Conservation (phyloP, 1,139 yeast genomes). For the Kluyveromyces marxianus region DNA sequence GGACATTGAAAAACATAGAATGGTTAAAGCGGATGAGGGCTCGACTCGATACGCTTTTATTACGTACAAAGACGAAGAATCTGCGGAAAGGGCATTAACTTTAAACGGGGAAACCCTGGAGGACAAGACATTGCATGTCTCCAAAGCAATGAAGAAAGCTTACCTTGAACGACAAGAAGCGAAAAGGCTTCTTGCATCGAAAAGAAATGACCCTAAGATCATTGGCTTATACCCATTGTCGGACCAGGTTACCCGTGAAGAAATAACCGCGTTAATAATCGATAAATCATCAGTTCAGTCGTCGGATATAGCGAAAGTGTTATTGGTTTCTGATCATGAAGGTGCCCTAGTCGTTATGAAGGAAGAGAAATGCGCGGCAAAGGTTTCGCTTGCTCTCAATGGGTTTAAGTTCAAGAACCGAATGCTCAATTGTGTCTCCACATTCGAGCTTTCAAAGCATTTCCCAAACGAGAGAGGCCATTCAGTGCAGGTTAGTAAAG, state of each 20-base stretch:
- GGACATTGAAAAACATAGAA: conserved; percentile 40
- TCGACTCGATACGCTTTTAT: conserved; percentile 43
- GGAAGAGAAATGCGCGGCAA: conserved; percentile 46
- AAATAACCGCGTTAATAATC: conserved; percentile 33
- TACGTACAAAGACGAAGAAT: conserved; percentile 35
- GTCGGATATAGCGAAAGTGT: conserved; percentile 27
- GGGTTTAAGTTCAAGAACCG: conserved; percentile 36
- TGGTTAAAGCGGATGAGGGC: conserved; percentile 20
- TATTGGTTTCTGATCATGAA: conserved; percentile 40
- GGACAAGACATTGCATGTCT: conserved; percentile 40
- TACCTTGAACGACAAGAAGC: conserved; percentile 28
- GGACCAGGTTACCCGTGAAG: conserved; percentile 40
- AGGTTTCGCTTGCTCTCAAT: conserved; percentile 44
- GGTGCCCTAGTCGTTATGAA: conserved; percentile 51
- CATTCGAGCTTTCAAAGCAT: conserved; percentile 29
- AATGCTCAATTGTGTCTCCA: conserved; percentile 34
- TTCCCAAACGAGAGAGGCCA: neutral
- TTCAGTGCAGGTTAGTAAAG: too few relatives aligned
- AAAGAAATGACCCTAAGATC: conserved; percentile 31
- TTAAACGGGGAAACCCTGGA: conserved; percentile 34
- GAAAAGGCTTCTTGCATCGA: conserved; percentile 21
- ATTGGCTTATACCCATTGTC: conserved; percentile 42
- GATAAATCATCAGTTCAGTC: conserved; percentile 36
- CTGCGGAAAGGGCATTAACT: conserved; percentile 38
- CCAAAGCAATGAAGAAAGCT: conserved; percentile 35